Evolutionary conservation across 305 asterid species (phyloP).

Genomic region (Solanum chacoense): DNA sequence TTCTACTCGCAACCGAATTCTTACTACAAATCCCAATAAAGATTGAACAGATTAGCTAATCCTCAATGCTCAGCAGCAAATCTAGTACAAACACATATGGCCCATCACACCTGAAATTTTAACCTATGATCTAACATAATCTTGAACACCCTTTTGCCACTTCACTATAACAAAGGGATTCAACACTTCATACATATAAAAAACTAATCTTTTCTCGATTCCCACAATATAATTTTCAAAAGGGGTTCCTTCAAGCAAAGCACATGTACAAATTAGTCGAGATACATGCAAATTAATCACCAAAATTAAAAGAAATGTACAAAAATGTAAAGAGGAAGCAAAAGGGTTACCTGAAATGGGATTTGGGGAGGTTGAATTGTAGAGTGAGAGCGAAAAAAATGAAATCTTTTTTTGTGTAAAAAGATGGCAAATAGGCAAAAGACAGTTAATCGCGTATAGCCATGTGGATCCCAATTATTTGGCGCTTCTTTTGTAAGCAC

Average conservation of each 20-base stretch:
- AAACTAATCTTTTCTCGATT: not conserved
- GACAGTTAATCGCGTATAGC: not conserved
- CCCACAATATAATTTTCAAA: not conserved
- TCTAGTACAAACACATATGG: not conserved
- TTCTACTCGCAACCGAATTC: not conserved
- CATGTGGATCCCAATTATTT: slow-evolving; percentile 22
- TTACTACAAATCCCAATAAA: not conserved
- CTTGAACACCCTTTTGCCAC: not conserved
- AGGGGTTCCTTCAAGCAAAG: not conserved
- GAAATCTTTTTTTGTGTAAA: not conserved
- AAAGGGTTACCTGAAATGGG: not conserved
- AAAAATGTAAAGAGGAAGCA: not conserved
- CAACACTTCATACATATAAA: not conserved
- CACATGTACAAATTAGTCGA: not conserved
- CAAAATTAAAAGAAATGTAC: not conserved
- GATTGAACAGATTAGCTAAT: not conserved
- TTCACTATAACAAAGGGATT: not conserved
- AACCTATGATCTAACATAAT: not conserved
- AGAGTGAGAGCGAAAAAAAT: not conserved
- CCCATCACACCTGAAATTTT: not conserved
- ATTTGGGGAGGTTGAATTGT: not conserved
- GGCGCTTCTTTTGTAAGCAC: slow-evolving; percentile 24
- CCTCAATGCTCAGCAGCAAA: not conserved
- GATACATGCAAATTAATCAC: accelerated
- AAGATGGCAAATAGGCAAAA: not conserved